Base-by-base conservation (phyloP, 2,329 filamentous ascomycete genomes). In the Ophiosphaerella korrae region DNA sequence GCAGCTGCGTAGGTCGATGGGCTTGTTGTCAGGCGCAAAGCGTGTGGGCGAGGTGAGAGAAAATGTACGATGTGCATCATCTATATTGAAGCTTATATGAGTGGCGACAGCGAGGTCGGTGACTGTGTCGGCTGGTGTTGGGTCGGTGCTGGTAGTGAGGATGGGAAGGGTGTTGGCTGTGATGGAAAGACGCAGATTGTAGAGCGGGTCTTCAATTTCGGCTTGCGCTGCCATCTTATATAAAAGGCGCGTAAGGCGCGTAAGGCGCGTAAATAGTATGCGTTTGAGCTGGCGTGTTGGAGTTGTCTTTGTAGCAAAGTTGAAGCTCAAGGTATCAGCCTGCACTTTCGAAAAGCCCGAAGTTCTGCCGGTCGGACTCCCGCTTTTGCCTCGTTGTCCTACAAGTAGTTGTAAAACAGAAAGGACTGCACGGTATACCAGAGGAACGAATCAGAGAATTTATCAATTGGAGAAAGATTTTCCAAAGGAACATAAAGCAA, bases 1-100 rank as follows among this genome's bases (percentile, higher is more conserved):
- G 75, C 97, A 93, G 72, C 89, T 94, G 70, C 94, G 91, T 62
- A 99, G 81, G 71, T 97, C 90, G 66, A 96, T 87, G 4, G 88
- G 82, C 48, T 81, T 80, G 64, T 84, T 67, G 31, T 75, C 75
- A 16, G 90, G 92, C 53, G 89, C 83, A 78, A 97, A 97, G 64
- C 94, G 90, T 61, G 94, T 99, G 8, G 87, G 82, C 12, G 83
- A 82, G 43, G 84, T 85, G 59, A 96, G 83, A 1, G 88, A 80
- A 51, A 95, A 81, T 5, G 85, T 80, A 48, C 83, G 82, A 54
- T 83, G 82, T 78, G 72, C 42, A 83, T 82, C 64, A 83, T 83
- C 64, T 82, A 75, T 52, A 82, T 78, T 82, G 78, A 97, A 94
- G 62, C 86, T 85, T 50, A 96, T 61, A 54, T 74, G 68, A 18